Percentiles rank a stretch among this genome's conserved stretches.
phyloP scores from a whole-genome alignment of 1,139 yeast species.

The Hanseniaspora gamundiae region DNA sequence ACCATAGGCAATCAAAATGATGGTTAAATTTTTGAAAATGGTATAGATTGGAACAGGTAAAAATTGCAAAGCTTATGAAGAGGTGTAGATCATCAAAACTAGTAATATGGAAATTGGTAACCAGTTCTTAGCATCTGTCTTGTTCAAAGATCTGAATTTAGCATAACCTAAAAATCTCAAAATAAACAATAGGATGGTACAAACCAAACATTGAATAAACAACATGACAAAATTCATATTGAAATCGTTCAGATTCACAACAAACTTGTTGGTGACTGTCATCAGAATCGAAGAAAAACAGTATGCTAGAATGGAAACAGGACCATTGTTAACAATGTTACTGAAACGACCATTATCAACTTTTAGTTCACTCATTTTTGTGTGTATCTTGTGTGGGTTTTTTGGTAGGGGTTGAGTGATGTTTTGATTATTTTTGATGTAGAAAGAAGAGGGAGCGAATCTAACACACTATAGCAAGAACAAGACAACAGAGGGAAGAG shows the following conservation, averaged over 20 bases:
- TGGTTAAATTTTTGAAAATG: conserved; percentile 93
- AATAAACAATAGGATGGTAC: conserved; percentile 58
- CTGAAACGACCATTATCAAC: conserved; percentile 23
- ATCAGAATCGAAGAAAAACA: conserved; percentile 87
- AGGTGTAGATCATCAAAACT: conserved; percentile 91
- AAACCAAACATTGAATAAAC: conserved; percentile 71
- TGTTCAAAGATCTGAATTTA: conserved; percentile 75
- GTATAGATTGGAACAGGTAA: conserved; percentile 93
- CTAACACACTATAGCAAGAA: too few relatives aligned
- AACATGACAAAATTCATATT: conserved; percentile 85
- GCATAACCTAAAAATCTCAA: conserved; percentile 67
- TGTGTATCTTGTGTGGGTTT: neutral
- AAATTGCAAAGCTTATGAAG: conserved; percentile 86
- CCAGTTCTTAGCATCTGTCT: conserved; percentile 88
- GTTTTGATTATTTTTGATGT: too few relatives aligned
- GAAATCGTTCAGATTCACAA: conserved; percentile 69
- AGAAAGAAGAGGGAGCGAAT: too few relatives aligned
- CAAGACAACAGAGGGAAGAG: too few relatives aligned
- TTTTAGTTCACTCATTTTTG: conserved; percentile 1
- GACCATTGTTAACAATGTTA: conserved; percentile 61
- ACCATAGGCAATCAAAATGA: conserved; percentile 93
- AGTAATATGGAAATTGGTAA: conserved; percentile 82
- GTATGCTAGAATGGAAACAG: conserved; percentile 74
- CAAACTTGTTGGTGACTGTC: conserved; percentile 97
- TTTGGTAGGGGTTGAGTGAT: neutral